Conservation (phyloP, 768 basidiomycete genomes). For the Boletus fagicola region DNA sequence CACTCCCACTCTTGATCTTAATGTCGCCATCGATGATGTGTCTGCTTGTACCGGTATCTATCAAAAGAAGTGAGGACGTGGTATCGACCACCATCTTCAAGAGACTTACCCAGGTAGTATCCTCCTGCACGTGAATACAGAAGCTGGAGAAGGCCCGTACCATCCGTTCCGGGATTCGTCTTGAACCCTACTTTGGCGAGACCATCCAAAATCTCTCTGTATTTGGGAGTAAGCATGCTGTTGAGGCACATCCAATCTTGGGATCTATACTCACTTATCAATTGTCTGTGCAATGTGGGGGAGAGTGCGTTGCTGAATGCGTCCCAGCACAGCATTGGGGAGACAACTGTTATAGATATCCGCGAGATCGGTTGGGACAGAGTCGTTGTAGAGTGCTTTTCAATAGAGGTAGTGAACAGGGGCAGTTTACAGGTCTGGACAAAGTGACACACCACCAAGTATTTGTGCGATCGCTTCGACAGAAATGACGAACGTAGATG, state of each 20-base stretch:
- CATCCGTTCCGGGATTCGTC: slow-evolving; percentile 35
- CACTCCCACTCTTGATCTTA: slow-evolving; percentile 47
- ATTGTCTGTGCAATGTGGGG: slow-evolving; percentile 21
- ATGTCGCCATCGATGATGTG: slow-evolving; percentile 48
- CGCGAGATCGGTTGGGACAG: slow-evolving; percentile 22
- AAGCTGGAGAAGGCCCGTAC: slow-evolving; percentile 33
- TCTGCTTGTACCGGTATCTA: slow-evolving; percentile 42
- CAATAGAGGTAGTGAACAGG: not conserved
- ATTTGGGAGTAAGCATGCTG: not conserved
- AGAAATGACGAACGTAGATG: slow-evolving; percentile 25
- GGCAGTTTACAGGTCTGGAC: not conserved
- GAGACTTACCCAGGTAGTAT: slow-evolving; percentile 38
- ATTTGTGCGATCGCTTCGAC: slow-evolving; percentile 4
- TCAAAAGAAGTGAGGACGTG: not conserved
- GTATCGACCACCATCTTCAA: too few species aligned
- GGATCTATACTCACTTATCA: slow-evolving; percentile 24
- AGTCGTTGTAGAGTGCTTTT: slow-evolving; percentile 19
- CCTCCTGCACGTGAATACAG: slow-evolving; percentile 35
- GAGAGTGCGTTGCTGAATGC: slow-evolving; percentile 21
- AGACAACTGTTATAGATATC: slow-evolving; percentile 20
- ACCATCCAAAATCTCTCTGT: slow-evolving; percentile 38
- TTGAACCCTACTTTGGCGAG: slow-evolving; percentile 40
- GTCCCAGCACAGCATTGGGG: slow-evolving; percentile 15
- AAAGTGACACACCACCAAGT: slow-evolving; percentile 9
- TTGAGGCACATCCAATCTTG: not conserved